Evolutionary conservation across 768 basidiomycete genomes (phyloP), one percentile per base, ranked within the genome.

Genomic region (Naematelia encephala): DNA sequence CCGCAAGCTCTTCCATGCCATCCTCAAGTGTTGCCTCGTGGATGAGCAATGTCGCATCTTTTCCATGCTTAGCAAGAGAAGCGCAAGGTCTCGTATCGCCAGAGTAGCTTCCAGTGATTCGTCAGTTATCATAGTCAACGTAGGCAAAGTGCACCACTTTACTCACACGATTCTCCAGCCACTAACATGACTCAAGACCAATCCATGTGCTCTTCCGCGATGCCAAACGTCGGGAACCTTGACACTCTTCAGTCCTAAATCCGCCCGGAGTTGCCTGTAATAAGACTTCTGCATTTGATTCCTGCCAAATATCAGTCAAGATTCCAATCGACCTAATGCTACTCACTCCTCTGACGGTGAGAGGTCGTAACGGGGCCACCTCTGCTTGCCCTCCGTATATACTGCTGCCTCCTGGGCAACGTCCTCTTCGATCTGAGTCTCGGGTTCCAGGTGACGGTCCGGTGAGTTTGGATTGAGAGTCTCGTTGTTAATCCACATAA

Each of bases 1-100:
- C 69, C 0, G 92, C 92, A 78, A 89, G 75, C 12, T 86, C 86
- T 19, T 79, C 82, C 68, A 92, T 84, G 55, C 88, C 88, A 67
- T 97, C 88, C 1, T 85, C 88, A 83, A 97, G 86, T 2, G 91
- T 91, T 0, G 93, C 90, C 74, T 98, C 94, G 68, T 98, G 94
- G 28, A 98, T 91, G 43, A 98, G 80, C 1, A 98, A 78, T 0
- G 91, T 91, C 0, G 88, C 87, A 54, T 79, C 76, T 59, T 80
- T 68, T 0, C 89, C 93, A 0, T 84, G 85, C 45, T 80, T 72
- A 22, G 87, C 84, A 3, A 98, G 80, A 25, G 80, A 80, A 11
- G 86, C 79, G 8, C 86, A 84, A 0, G 94, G 92, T 71, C 83
- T 81, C 0, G 93, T 97, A 74, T 98, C 94, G 4, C 87, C 93